Evolutionary conservation across 2,329 filamentous ascomycete species (phyloP).

Genomic region (Sordariomycetes sp.): DNA sequence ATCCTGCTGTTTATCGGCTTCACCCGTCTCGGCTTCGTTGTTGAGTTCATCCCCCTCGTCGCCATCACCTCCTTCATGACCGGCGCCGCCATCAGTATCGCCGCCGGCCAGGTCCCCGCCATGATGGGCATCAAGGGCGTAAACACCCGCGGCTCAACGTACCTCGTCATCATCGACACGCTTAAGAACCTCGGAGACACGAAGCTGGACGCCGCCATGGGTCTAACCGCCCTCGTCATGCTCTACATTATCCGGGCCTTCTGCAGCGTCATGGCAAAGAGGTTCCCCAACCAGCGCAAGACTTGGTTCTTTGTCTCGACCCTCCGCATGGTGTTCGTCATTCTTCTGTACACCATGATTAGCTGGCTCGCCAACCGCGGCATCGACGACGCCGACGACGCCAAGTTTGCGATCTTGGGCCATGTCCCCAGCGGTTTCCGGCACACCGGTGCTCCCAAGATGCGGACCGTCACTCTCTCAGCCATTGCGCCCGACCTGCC

Average conservation of each 20-base stretch:
- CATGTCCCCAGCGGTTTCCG: conserved; percentile 58
- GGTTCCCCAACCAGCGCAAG: conserved; percentile 52
- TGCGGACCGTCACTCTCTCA: conserved; percentile 53
- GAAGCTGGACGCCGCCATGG: conserved; percentile 59
- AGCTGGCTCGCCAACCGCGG: conserved; percentile 58
- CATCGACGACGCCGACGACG: conserved; percentile 29
- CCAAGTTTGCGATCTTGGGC: conserved; percentile 51
- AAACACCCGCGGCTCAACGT: conserved; percentile 33
- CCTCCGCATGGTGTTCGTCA: conserved; percentile 67
- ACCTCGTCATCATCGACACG: conserved; percentile 36
- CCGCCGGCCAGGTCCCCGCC: conserved; percentile 33
- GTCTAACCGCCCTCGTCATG: conserved; percentile 53
- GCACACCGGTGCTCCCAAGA: conserved; percentile 57
- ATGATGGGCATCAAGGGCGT: conserved; percentile 35
- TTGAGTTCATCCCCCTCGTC: conserved; percentile 39
- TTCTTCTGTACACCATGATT: conserved; percentile 67
- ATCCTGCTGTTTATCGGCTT: conserved; percentile 36
- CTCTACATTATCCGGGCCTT: conserved; percentile 52
- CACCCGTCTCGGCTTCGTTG: conserved; percentile 35
- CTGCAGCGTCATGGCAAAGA: conserved; percentile 52
- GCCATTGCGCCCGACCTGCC: conserved; percentile 63
- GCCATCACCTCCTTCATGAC: conserved; percentile 43
- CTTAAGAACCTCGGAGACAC: conserved; percentile 30
- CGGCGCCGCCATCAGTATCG: conserved; percentile 35
- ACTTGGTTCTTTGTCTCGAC: conserved; percentile 68